Percentiles rank a stretch among this genome's conserved stretches.
Evolutionary conservation across 805 yeast species (phyloP).

Genomic region (Nakazawaea laoshanensis): DNA sequence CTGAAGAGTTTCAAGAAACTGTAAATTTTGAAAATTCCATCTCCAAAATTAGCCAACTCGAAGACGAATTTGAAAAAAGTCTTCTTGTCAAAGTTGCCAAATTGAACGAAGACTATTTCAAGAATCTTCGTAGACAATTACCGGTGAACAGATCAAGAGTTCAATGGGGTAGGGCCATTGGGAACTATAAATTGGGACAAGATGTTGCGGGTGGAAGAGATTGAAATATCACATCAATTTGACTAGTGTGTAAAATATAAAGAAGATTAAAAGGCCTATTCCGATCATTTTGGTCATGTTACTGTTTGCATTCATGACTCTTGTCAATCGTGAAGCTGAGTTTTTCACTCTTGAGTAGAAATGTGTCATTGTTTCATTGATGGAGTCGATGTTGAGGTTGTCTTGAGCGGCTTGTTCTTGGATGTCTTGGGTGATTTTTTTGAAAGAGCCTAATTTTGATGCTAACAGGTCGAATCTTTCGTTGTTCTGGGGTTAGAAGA

Average conservation of each 20-base stretch:
- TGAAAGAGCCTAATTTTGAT: conserved; percentile 52
- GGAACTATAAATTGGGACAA: conserved; percentile 79
- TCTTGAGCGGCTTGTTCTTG: conserved; percentile 56
- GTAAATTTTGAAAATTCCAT: conserved; percentile 21
- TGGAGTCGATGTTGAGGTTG: conserved; percentile 26
- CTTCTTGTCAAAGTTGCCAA: conserved; percentile 57
- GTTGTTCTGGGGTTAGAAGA: conserved; percentile 42
- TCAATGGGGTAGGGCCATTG: conserved; percentile 93
- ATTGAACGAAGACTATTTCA: conserved; percentile 76
- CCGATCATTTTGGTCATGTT: conserved; percentile 53
- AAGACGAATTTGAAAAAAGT: conserved; percentile 48
- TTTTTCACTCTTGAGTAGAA: conserved; percentile 40
- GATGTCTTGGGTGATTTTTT: conserved; percentile 61
- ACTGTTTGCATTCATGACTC: conserved; percentile 53
- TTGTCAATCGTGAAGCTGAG: conserved; percentile 41
- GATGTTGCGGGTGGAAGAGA: conserved; percentile 50
- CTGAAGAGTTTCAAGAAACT: conserved; percentile 23
- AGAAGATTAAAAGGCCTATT: conserved; percentile 42
- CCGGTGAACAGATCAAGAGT: conserved; percentile 89
- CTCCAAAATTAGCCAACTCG: conserved; percentile 43
- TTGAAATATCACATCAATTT: conserved; percentile 27
- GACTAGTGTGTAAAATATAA: conserved; percentile 47
- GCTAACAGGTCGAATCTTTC: conserved; percentile 55
- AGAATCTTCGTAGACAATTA: conserved; percentile 77
- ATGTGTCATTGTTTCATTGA: conserved; percentile 43